Evolutionary conservation across 306 rosid species (phyloP), one percentile per base, ranked within the genome.

Genomic region (Rosa lucieae): DNA sequence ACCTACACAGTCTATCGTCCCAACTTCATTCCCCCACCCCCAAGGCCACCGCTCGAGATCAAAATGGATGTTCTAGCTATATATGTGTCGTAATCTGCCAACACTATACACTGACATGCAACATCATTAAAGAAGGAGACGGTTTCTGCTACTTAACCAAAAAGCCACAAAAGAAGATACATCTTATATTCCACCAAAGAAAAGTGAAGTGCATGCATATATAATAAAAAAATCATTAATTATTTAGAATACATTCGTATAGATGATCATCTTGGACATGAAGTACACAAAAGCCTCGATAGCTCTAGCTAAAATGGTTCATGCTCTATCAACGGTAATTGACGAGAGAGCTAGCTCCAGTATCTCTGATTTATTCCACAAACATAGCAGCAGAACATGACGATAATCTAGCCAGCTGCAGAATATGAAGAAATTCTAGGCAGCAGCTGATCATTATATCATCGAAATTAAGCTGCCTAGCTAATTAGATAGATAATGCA

Each of bases 251-350:
- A 67, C 72, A 67, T 40, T 39, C 18, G 21, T 67, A 15, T 8
- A 18, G 71, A 40, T 67, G 71, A 39, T 18, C 71, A 67, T 67
- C 47, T 40, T 39, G 48, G 48, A 13, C 49, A 39, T 67, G 2
- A 67, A 67, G 23, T 2, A 37, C 71, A 20, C 26, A 37, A 18
- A 17, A 40, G 47, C 48, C 49, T 67, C 72, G 47, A 65, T 14
- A 67, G 72, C 72, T 67, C 26, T 67, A 67, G 12, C 14, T 39
- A 67, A 39, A 39, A 67, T 17, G 72, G 72, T 42, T 67, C 49
- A 67, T 67, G 72, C 72, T 40, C 23, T 39, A 40, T 67, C 72
- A 20, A 67, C 29, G 32, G 49, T 39, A 40, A 46, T 20, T 20
- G 48, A 40, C 72, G 72, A 67, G 69, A 63, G 69, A 32, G 72